Evolutionary conservation across 2,329 filamentous ascomycete genomes (phyloP).

Genomic region (Xylariomycetidae sp.): DNA sequence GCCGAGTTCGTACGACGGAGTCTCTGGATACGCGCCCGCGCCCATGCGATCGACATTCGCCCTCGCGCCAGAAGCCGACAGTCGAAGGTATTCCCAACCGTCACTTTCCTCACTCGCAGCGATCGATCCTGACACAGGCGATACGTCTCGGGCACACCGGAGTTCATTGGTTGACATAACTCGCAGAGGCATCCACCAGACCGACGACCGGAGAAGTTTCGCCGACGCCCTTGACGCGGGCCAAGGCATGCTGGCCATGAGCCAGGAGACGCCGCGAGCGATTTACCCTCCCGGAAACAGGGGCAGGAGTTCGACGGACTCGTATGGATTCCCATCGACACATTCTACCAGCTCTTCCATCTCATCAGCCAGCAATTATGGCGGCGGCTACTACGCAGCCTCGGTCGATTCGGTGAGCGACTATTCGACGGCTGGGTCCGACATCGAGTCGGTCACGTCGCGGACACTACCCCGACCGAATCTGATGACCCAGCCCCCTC

Average conservation of each 20-base stretch:
- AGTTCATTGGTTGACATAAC: conserved; percentile 60
- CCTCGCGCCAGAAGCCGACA: conserved; percentile 51
- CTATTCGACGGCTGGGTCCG: conserved; percentile 83
- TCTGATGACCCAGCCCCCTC: conserved; percentile 59
- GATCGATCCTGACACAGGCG: conserved; percentile 35
- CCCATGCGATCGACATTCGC: conserved; percentile 54
- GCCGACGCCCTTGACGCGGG: conserved; percentile 88
- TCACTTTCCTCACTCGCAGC: conserved; percentile 58
- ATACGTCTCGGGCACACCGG: conserved; percentile 40
- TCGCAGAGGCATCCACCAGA: conserved; percentile 47
- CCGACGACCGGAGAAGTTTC: conserved; percentile 63
- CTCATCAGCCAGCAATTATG: conserved; percentile 72
- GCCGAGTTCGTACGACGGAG: conserved; percentile 65
- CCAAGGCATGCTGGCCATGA: conserved; percentile 91
- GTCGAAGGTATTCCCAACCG: conserved; percentile 74
- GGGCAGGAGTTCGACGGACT: conserved; percentile 65
- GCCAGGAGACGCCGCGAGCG: conserved; percentile 87
- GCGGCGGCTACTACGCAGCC: conserved; percentile 76
- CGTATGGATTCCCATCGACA: conserved; percentile 83
- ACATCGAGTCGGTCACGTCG: conserved; percentile 74
- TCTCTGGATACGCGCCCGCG: conserved; percentile 64
- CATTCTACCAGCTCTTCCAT: conserved; percentile 87
- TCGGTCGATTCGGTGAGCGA: conserved; percentile 84
- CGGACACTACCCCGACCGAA: conserved; percentile 78
- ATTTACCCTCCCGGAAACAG: conserved; percentile 68